Percentiles rank a stretch among this genome's conserved stretches.
Conservation (phyloP, 148 eudicot species). For the Fagopyrum tataricum region DNA sequence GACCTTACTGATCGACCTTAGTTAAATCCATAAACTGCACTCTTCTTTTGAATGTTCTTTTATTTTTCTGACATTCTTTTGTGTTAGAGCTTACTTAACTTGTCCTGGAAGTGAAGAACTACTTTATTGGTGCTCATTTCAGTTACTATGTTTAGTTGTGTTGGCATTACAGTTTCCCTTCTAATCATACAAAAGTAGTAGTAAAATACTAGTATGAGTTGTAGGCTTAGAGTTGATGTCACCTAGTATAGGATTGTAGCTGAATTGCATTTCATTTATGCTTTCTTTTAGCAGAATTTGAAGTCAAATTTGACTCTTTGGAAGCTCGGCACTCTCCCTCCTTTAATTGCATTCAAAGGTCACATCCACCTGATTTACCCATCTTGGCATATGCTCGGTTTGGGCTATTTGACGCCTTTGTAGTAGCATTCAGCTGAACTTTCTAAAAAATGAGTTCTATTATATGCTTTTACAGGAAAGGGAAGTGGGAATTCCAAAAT, state of each 20-base stretch:
- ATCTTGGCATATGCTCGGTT: constrained; percentile 96
- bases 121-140: too few relatives aligned
- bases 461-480: neutral
- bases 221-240: neutral
- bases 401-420: constrained; percentile 49
- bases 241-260: neutral
- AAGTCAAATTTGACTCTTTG: constrained; percentile 90
- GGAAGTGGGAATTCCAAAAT: constrained; percentile 3
- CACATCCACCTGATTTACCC: constrained; percentile 83
- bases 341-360: constrained; percentile 90
- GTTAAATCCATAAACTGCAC: neutral
- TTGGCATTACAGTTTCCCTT: too few relatives aligned
- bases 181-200: too few relatives aligned
- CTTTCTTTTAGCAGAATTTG: constrained; percentile 49
- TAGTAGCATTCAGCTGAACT: neutral
- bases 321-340: constrained; percentile 98
- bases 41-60: neutral
- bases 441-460: neutral
- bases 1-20: neutral
- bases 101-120: neutral
- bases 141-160: too few relatives aligned
- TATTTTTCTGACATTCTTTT: neutral
- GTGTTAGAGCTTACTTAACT: neutral
- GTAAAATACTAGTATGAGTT: neutral
- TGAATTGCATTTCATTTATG: neutral